Evolutionary conservation across 2,329 filamentous ascomycete species (phyloP), one percentile per base, ranked within the genome.

Genomic region (Mycosphaerelloides madeirae): DNA sequence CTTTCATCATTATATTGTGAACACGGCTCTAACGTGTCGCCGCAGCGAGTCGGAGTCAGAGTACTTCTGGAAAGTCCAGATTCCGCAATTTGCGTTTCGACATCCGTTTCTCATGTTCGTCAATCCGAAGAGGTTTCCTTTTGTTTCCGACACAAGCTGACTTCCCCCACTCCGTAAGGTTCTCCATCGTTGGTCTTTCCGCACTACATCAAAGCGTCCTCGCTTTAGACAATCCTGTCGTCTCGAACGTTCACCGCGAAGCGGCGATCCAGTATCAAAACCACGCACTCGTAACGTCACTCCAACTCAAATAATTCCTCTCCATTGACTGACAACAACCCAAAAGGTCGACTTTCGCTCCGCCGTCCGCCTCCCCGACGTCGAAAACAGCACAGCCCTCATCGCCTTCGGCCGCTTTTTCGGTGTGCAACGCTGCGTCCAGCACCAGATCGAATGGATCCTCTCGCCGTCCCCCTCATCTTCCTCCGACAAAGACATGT

Each of bases 31-130:
- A 14, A 43, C 33, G 7, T 31, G 22, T 20, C 41, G 20, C 6
- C 20, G 12, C 11, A 37, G 16, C 15, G 14, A 19, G 22, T 31
- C 29, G 31, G 41, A 31, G 6, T 29, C 41, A 13, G 33, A 34
- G 14, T 37, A 36, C 22, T 20, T 37, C 38, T 41, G 38, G 38
- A 31, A 31, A 15, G 20, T 20, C 4, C 15, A 22, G 6, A 15
- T 43, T 20, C 20, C 33, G 3, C 33, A 31, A 12, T 25, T 37
- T 29, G 41, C 41, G 13, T 32, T 41, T 32, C 29, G 31, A 29
- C 29, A 34, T 25, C 42, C 16, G 14, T 44, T 44, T 18, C 42
- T 44, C 25, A 44, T 44, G 42, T 44, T n/a, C n/a, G n/a, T n/a
- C n/a, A n/a, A n/a, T n/a, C n/a, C n/a, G n/a, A n/a, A n/a, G n/a